These are phyloP conservation scores for Aspergillus conjunctus DNA, from an alignment of 495 filamentous ascomycete species.

Conservation along the genomic window DNA sequence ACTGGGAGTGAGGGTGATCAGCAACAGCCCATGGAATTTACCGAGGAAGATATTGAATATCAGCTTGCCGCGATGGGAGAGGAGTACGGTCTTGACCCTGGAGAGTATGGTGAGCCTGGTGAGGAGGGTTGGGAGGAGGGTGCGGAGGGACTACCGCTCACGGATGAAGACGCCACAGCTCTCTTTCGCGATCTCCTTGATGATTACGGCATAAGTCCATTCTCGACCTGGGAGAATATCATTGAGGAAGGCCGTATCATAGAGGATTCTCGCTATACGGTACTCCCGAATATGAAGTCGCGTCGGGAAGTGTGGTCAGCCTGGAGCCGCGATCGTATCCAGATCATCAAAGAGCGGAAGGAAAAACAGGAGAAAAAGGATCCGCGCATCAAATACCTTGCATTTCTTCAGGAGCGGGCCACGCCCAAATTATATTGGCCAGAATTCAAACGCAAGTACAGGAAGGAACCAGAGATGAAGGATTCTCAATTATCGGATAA, in stretches of 20 bases:
- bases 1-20: slow-evolving; percentile 58
- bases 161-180: slow-evolving; percentile 65
- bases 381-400: slow-evolving; percentile 80
- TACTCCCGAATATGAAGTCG: slow-evolving; percentile 74
- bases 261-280: slow-evolving; percentile 83
- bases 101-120: slow-evolving; percentile 68
- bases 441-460: slow-evolving; percentile 90
- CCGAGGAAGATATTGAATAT: slow-evolving; percentile 92
- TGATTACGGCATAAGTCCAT: slow-evolving; percentile 81
- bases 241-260: slow-evolving; percentile 81
- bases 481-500: slow-evolving; percentile 76
- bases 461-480: slow-evolving; percentile 78
- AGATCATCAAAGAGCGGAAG: slow-evolving; percentile 67
- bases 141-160: slow-evolving; percentile 66
- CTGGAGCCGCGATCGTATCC: slow-evolving; percentile 77
- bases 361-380: slow-evolving; percentile 80
- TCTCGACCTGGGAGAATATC: slow-evolving; percentile 86
- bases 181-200: slow-evolving; percentile 86
- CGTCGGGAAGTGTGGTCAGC: slow-evolving; percentile 79
- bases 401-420: slow-evolving; percentile 76
- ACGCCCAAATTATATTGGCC: slow-evolving; percentile 94
- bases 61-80: slow-evolving; percentile 87
- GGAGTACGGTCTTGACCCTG: slow-evolving; percentile 70
- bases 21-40: slow-evolving; percentile 76
- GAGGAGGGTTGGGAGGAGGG: slow-evolving; percentile 70